These are phyloP conservation scores for Leccinum angustisporum DNA, from an alignment of 1,284 basidiomycete species.

Conservation along the genomic window DNA sequence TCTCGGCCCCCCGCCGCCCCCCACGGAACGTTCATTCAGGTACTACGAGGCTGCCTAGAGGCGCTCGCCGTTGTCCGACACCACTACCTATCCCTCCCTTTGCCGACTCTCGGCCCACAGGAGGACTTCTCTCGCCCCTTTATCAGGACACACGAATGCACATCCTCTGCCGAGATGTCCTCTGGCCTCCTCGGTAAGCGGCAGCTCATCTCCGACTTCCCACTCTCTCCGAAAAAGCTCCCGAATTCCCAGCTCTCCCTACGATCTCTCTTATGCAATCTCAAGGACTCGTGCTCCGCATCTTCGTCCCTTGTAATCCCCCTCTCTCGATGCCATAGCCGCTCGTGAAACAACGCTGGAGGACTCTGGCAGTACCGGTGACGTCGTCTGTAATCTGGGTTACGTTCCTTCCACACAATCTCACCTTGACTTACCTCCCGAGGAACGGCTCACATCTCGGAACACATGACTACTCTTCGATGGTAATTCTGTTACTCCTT, in stretches of 20 bases:
- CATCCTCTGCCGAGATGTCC: too few relatives aligned
- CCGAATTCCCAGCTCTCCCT: constrained; percentile 42
- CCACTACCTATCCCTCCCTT: constrained; percentile 16
- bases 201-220: constrained; percentile 35
- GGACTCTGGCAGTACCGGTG: constrained; percentile 73
- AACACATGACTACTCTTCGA: constrained; percentile 70
- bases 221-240: constrained; percentile 22
- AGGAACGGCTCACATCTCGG: constrained; percentile 19
- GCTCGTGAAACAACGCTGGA: constrained; percentile 57
- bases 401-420: constrained; percentile 48
- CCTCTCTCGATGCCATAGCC: constrained; percentile 50
- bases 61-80: constrained; percentile 26
- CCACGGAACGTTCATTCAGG: constrained; percentile 50
- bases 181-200: constrained; percentile 41
- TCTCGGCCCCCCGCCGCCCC: constrained; percentile 41
- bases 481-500: constrained; percentile 57
- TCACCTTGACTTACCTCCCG: constrained; percentile 16
- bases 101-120: constrained; percentile 23
- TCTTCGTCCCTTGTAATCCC: constrained; percentile 68
- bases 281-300: constrained; percentile 65
- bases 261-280: constrained; percentile 61
- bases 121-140: constrained; percentile 32
- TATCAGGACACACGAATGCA: too few relatives aligned
- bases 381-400: constrained; percentile 63
- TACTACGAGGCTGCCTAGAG: constrained; percentile 57